Evolutionary conservation across 208 protist species (phyloP).

Genomic region (Leishmania mexicana): DNA sequence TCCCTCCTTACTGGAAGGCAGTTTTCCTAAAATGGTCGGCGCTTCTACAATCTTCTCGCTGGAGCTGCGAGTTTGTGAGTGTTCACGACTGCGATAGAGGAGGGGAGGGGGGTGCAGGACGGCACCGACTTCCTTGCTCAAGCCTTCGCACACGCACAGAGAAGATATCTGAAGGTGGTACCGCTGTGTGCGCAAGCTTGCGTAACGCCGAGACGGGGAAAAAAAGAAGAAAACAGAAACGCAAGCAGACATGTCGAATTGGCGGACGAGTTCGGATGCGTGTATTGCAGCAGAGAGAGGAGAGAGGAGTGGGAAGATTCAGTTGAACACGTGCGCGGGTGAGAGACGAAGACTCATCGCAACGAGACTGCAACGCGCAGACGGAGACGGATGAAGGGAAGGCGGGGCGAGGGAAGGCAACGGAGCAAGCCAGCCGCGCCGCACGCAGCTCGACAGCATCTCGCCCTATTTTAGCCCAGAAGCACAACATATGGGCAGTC

Average conservation of each 20-base stretch:
- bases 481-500: not conserved
- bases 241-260: not conserved
- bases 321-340: not conserved
- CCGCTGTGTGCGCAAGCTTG: not conserved
- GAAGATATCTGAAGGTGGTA: constrained; percentile 1
- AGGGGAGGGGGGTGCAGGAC: not conserved
- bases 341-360: not conserved
- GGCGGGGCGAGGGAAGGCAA: not conserved
- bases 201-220: not conserved
- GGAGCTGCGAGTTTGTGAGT: not conserved
- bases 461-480: not conserved
- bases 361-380: not conserved
- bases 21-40: not conserved
- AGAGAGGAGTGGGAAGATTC: not conserved
- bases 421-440: constrained; percentile 72
- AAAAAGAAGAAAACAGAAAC: constrained; percentile 4
- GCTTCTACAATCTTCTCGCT: not conserved
- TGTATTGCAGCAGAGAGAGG: not conserved
- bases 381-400: not conserved
- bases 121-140: not conserved
- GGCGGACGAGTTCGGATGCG: not conserved
- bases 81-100: not conserved
- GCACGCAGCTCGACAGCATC: not conserved
- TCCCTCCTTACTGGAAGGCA: not conserved
- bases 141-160: not conserved